phyloP scores from a whole-genome alignment of 1,284 basidiomycete species.

The Cutaneotrichosporon cyanovorans region DNA sequence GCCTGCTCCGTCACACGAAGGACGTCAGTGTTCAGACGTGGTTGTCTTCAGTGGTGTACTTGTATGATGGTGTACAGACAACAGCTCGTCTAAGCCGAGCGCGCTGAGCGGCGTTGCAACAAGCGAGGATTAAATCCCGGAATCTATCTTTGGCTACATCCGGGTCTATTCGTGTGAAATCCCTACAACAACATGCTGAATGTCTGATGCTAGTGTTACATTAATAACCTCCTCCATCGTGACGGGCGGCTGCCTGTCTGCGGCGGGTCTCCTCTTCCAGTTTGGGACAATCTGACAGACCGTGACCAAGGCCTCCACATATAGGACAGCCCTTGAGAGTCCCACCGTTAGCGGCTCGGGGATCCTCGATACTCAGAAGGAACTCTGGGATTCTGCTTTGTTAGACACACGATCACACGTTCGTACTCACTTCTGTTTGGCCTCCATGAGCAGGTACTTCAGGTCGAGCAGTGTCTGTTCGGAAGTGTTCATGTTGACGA shows the following conservation, averaged over 20 bases:
- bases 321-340: slow-evolving; percentile 82
- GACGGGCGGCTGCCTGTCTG: slow-evolving; percentile 45
- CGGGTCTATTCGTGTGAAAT: no score
- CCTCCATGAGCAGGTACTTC: slow-evolving; percentile 94
- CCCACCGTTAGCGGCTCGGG: slow-evolving; percentile 68
- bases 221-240: slow-evolving; percentile 57
- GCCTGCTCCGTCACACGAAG: no score
- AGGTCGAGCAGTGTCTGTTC: slow-evolving; percentile 95
- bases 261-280: slow-evolving; percentile 85
- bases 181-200: no score
- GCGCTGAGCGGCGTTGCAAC: no score
- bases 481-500: slow-evolving; percentile 93
- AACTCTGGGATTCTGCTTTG: slow-evolving; percentile 82
- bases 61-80: no score
- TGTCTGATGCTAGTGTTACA: no score
- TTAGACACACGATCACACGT: slow-evolving; percentile 1
- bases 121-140: no score
- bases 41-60: no score
- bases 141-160: no score
- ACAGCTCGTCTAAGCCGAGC: no score
- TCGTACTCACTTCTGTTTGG: slow-evolving; percentile 79
- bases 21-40: no score
- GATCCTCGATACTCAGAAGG: slow-evolving; percentile 83
- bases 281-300: slow-evolving; percentile 90
- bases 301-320: slow-evolving; percentile 94